Conservation (phyloP, 495 filamentous ascomycete species). For the Neurospora sp. region DNA sequence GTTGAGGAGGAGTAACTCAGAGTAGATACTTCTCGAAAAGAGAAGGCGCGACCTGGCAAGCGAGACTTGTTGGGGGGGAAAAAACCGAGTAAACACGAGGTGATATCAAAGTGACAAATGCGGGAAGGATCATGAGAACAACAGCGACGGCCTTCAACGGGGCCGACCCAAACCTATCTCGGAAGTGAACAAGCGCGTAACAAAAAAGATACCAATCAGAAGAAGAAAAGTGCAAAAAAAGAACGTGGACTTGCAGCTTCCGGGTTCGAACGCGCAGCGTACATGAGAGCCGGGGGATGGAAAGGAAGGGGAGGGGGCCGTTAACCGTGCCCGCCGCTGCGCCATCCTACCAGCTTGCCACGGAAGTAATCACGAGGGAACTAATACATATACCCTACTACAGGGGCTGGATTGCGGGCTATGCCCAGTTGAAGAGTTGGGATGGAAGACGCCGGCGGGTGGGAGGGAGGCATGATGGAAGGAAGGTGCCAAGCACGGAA, state of each 20-base stretch:
- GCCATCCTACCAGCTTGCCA: not conserved
- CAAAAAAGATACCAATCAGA: too few species aligned
- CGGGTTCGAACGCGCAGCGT: not conserved
- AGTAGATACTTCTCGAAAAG: not conserved
- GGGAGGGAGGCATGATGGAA: not conserved
- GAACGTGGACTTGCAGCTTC: not conserved
- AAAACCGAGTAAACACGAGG: not conserved
- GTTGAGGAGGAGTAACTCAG: not conserved
- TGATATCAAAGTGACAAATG: not conserved
- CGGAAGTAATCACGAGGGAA: not conserved
- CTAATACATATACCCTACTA: not conserved
- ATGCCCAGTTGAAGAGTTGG: not conserved
- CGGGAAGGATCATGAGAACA: not conserved
- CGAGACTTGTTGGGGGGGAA: not conserved
- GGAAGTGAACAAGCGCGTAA: not conserved
- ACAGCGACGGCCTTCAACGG: not conserved
- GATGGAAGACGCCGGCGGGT: not conserved
- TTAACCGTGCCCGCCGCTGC: not conserved
- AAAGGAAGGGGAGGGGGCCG: not conserved
- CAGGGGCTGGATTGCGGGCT: not conserved
- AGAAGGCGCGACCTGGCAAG: not conserved
- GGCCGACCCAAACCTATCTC: not conserved
- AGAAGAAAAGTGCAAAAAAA: not conserved
- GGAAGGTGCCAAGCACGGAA: not conserved
- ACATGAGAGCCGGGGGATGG: not conserved